These are phyloP conservation scores for Kurtzmaniella natalensis DNA, from an alignment of 1,139 yeast genomes.

Conservation along the genomic window DNA sequence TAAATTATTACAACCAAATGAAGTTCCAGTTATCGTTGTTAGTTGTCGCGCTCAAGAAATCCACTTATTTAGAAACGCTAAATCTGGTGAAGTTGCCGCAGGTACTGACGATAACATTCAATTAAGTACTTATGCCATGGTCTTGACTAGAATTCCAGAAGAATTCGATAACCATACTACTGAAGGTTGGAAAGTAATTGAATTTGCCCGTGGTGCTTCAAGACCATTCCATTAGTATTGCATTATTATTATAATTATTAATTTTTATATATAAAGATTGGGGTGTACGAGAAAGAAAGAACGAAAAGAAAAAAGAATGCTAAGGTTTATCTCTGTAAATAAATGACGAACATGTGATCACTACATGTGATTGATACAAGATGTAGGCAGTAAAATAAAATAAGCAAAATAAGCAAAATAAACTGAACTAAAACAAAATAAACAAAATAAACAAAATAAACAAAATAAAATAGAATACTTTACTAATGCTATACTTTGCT, in stretches of 20 bases:
- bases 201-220: slow-evolving; percentile 91
- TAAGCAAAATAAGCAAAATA: too few species aligned
- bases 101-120: slow-evolving; percentile 94
- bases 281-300: neutral
- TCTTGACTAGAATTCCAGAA: slow-evolving; percentile 87
- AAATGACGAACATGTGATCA: slow-evolving; percentile 1
- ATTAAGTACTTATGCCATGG: slow-evolving; percentile 94
- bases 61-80: slow-evolving; percentile 80
- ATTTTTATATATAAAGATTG: too few species aligned
- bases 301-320: too few species aligned
- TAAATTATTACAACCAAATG: slow-evolving; percentile 85
- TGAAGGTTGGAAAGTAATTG: slow-evolving; percentile 96
- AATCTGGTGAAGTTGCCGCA: slow-evolving; percentile 93
- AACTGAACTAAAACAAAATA: too few species aligned
- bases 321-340: slow-evolving; percentile 1
- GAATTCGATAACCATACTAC: slow-evolving; percentile 86
- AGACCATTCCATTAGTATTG: slow-evolving; percentile 69
- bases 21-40: slow-evolving; percentile 87
- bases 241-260: too few species aligned
- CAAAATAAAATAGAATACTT: too few species aligned
- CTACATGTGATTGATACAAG: too few species aligned
- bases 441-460: too few species aligned
- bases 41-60: slow-evolving; percentile 98
- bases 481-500: too few species aligned
- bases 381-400: too few species aligned